Evolutionary conservation across 495 filamentous ascomycete species (phyloP), one percentile per base, ranked within the genome.

Genomic region (Astrocystis sublimbata): DNA sequence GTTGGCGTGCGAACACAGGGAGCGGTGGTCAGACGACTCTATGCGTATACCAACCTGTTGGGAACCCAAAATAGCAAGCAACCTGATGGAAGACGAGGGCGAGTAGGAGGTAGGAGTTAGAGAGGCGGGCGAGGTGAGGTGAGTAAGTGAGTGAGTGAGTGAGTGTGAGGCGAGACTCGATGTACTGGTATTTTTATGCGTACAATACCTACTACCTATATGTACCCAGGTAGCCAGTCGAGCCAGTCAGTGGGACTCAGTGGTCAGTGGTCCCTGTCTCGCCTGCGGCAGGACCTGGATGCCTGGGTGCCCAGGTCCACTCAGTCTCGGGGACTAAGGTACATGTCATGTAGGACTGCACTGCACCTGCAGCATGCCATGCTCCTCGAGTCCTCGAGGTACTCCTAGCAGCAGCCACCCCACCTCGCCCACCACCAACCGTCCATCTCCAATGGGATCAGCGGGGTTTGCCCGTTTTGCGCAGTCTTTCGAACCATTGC

Each of bases 361-460:
- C 33, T 36, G 26, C 46, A 50, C 24, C 23, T 52, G 47, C 47
- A 21, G 49, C 49, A 52, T 52, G n/a, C 30, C 49, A 15, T 36
- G 49, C 49, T n/a, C n/a, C 49, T 52, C 49, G 49, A 52, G 36
- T 36, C 31, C 30, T 56, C 53, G 54, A 40, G 43, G 54, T n/a
- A 33, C 41, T 58, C 42, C 23, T 36, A 47, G 46, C 19, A 23
- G 8, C 33, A 38, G 36, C 4, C 2, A 36, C 58, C 58, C 58
- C 58, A 24, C 36, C 21, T 5, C 8, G 5, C 24, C 41, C 5
- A 23, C 46, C 35, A 52, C n/a, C n/a, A n/a, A n/a, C n/a, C n/a
- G n/a, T n/a, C n/a, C n/a, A 21, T 45, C n/a, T 13, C 59, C 59
- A 61, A 61, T 61, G 21, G 21, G 23, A 52, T 52, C 26, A 33